Evolutionary conservation across 208 protist genomes (phyloP).

Genomic region (Leishmania aethiopica): DNA sequence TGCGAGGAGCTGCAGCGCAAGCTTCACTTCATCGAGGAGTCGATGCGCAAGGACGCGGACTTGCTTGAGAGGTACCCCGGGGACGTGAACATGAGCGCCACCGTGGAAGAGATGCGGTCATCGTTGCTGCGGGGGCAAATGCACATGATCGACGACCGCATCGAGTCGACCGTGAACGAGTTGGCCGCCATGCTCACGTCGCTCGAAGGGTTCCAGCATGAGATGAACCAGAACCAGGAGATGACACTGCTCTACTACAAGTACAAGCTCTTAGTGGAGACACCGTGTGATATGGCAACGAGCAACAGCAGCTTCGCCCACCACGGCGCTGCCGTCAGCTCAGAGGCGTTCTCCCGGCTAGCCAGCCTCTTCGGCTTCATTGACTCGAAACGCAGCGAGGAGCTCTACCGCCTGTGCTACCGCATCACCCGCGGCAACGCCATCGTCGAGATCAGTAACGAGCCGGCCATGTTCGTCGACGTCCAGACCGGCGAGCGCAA

Average conservation of each 20-base stretch:
- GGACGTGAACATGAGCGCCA: constrained; percentile 43
- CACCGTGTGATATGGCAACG: constrained; percentile 60
- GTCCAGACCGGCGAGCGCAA: constrained; percentile 72
- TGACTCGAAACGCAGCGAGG: constrained; percentile 72
- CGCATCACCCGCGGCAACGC: constrained; percentile 97
- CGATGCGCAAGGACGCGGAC: constrained; percentile 69
- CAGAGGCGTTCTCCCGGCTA: constrained; percentile 40
- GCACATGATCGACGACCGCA: constrained; percentile 80
- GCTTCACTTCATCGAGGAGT: constrained; percentile 92
- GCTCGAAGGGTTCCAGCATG: constrained; percentile 44
- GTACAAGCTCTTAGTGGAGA: constrained; percentile 76
- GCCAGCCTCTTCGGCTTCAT: constrained; percentile 97
- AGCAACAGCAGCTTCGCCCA: constrained; percentile 41
- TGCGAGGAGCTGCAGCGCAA: constrained; percentile 98
- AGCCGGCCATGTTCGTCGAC: constrained; percentile 92
- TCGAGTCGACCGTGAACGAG: constrained; percentile 43
- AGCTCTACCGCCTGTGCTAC: constrained; percentile 95
- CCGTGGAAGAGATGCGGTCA: constrained; percentile 64
- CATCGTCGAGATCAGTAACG: constrained; percentile 79
- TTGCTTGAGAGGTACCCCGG: constrained; percentile 83
- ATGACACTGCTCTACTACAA: constrained; percentile 90
- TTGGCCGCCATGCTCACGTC: constrained; percentile 43
- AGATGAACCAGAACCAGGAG: constrained; percentile 76
- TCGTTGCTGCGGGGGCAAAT: constrained; percentile 87
- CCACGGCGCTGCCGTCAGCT: constrained; percentile 26